Evolutionary conservation across 1,139 yeast species (phyloP), one percentile per base, ranked within the genome.

Genomic region (Magnusiomyces magnusii): DNA sequence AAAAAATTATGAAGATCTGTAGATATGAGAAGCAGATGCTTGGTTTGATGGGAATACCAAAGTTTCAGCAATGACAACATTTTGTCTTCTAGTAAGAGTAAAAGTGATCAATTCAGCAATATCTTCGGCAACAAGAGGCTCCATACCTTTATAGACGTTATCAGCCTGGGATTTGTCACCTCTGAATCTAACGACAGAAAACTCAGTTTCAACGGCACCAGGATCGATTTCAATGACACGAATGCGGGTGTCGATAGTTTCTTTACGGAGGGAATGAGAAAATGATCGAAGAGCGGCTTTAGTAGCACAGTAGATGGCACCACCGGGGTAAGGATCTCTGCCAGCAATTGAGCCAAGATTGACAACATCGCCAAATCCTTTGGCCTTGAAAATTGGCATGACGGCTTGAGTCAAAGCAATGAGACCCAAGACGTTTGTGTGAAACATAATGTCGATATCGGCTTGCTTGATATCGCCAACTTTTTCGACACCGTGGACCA

Each of bases 321-420:
- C 96, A 39, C 81, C 90, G 42, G 95, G 92, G 73, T 90, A 89
- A 0, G 93, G 84, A 60, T 88, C 95, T 68, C 88, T 80, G 42
- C 96, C 96, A 19, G 96, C 96, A 71, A 89, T 86, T 1, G 95
- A 87, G 15, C 96, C 96, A 63, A 90, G 69, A 69, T 87, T 87
- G 65, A 90, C 87, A 61, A 90, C 84, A 67, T 88, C 96, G 60
- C 97, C 96, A 10, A 75, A 66, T 67, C 82, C 77, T 62, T 81
- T 79, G 47, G 77, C 70, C 70, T 83, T 82, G 76, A 88, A 81
- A 21, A 84, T 74, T 51, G 58, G 52, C 49, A 69, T 55, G 55
- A 75, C 53, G 2, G 82, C 81, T 69, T 87, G 92, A 1, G 95
- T 87, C 65, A 87, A 72, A 27, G 82, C 79, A 63, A 87, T 84